Evolutionary conservation across 768 basidiomycete genomes (phyloP).

Genomic region (Plicaturopsis crispa): DNA sequence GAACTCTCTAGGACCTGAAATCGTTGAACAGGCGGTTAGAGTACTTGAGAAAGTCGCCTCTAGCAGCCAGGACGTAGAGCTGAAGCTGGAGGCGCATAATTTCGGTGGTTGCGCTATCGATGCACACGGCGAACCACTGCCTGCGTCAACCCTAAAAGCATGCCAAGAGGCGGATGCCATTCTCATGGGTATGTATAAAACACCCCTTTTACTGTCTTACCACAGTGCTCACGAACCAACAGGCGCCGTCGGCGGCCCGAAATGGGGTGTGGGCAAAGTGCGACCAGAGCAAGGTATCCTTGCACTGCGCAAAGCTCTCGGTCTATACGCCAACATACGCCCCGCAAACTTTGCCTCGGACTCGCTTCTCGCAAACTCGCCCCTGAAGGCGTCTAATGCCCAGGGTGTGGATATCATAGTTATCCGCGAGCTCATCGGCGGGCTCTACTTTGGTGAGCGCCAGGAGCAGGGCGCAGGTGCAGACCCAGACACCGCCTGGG

Average conservation of each 20-base stretch:
- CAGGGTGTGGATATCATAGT: slow-evolving; percentile 88
- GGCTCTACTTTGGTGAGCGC: slow-evolving; percentile 90
- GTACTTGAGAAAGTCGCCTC: slow-evolving; percentile 71
- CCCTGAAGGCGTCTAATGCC: slow-evolving; percentile 80
- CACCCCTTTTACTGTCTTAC: not conserved
- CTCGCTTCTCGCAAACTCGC: slow-evolving; percentile 78
- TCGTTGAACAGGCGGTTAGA: slow-evolving; percentile 76
- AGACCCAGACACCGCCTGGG: slow-evolving; percentile 70
- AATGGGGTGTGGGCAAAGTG: slow-evolving; percentile 91
- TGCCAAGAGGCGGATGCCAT: slow-evolving; percentile 94
- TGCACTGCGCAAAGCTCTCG: slow-evolving; percentile 81
- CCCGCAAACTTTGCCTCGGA: slow-evolving; percentile 94
- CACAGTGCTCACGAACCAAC: slow-evolving; percentile 4
- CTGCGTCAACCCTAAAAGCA: slow-evolving; percentile 76
- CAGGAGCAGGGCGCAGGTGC: slow-evolving; percentile 75
- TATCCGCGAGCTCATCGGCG: slow-evolving; percentile 93
- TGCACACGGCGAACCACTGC: slow-evolving; percentile 75
- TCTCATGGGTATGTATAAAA: slow-evolving; percentile 65
- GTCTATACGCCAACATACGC: slow-evolving; percentile 96
- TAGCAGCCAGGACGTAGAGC: slow-evolving; percentile 53
- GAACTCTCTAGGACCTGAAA: slow-evolving; percentile 63
- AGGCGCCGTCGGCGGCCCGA: slow-evolving; percentile 99
- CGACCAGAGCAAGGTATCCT: slow-evolving; percentile 93
- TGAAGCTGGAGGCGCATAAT: slow-evolving; percentile 66
- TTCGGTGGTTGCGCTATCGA: slow-evolving; percentile 97